Evolutionary conservation across 2,329 filamentous ascomycete genomes (phyloP).

Genomic region (Cercospora sp.): DNA sequence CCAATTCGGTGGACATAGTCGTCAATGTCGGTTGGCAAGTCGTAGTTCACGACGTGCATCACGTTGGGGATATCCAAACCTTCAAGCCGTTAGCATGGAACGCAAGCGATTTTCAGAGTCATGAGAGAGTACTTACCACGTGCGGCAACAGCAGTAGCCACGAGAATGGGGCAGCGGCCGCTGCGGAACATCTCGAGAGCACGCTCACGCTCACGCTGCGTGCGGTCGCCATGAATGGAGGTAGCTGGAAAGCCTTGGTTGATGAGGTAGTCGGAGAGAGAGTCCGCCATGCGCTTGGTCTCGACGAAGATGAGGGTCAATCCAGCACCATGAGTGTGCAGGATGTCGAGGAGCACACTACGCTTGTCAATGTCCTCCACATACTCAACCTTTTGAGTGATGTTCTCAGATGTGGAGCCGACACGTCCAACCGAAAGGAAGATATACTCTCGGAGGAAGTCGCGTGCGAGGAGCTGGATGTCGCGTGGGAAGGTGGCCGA

Average conservation of each 20-base stretch:
- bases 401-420: constrained; percentile 99
- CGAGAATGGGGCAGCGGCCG: constrained; percentile 90
- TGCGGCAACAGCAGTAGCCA: constrained; percentile 94
- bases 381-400: constrained; percentile 98
- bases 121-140: constrained; percentile 43
- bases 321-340: constrained; percentile 87
- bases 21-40: constrained; percentile 97
- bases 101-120: background rate
- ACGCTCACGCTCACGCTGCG: constrained; percentile 97
- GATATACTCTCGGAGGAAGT: constrained; percentile 98
- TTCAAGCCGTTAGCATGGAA: background rate
- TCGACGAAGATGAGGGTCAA: constrained; percentile 97
- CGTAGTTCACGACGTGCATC: constrained; percentile 97
- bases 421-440: constrained; percentile 99
- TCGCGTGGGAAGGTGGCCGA: constrained; percentile 98
- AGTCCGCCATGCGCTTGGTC: constrained; percentile 99
- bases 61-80: constrained; percentile 89
- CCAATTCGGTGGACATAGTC: constrained; percentile 99
- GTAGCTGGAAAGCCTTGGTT: constrained; percentile 98
- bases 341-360: constrained; percentile 93
- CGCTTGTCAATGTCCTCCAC: constrained; percentile 97
- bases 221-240: constrained; percentile 97
- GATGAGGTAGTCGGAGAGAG: constrained; percentile 95
- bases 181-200: constrained; percentile 97
- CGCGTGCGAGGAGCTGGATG: constrained; percentile 97